These are phyloP conservation scores for Aspergillus bombycis DNA, from an alignment of 2,329 filamentous ascomycete species.

Conservation along the genomic window DNA sequence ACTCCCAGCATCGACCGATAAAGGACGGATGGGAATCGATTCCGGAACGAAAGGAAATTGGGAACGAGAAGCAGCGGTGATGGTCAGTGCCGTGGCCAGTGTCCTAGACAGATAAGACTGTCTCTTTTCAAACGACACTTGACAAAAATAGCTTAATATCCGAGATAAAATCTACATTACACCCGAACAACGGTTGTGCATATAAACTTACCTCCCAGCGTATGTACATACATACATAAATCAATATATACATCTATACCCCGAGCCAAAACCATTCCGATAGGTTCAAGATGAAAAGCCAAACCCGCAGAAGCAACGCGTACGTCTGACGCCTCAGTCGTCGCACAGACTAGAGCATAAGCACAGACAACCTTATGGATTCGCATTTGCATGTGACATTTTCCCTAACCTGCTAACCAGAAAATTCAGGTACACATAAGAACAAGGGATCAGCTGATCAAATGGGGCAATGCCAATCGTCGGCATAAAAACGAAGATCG, in stretches of 20 bases:
- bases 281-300: neutral
- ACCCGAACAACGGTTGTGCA: neutral
- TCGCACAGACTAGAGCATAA: neutral
- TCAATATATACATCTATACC: neutral
- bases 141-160: neutral
- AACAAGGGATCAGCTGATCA: neutral
- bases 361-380: neutral
- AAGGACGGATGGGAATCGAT: slow-evolving; percentile 49
- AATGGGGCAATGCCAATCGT: no score
- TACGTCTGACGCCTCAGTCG: neutral
- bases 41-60: slow-evolving; percentile 60
- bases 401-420: neutral
- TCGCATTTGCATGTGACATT: neutral
- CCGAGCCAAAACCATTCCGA: no score
- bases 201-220: neutral
- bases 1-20: slow-evolving; percentile 59
- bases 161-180: neutral
- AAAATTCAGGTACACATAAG: neutral
- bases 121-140: neutral
- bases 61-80: slow-evolving; percentile 92
- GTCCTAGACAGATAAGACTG: slow-evolving; percentile 36
- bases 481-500: no score
- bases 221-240: neutral
- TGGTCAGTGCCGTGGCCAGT: slow-evolving; percentile 83
- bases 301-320: neutral